Base-by-base conservation (phyloP, 352 stramenopile species). In the Salisapilia sapeloensis region DNA sequence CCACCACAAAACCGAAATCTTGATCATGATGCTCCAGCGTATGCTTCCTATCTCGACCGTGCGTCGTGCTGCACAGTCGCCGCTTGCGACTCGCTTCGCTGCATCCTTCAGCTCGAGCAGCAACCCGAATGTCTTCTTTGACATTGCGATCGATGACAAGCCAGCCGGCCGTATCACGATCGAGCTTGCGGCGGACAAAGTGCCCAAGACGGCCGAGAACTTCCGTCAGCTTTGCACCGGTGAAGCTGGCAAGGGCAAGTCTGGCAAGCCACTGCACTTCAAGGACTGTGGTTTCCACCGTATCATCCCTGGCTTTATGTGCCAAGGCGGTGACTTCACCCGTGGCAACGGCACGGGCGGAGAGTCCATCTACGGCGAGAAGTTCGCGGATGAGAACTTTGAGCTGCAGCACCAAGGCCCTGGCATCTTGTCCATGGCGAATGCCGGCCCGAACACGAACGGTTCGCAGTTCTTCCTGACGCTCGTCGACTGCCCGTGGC, bases 181-280 rank as follows among this genome's bases (percentile, higher is more conserved):
- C 35, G 63, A 92, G 55, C 53, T 98, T 28, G 96, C 90, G 60
- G 79, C 76, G 7, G 89, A 98, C 46, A 81, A 96, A 17, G 92
- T 93, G 34, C 95, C 95, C 13, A 98, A 97, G 56, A 99, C 96
- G 19, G 94, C 92, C 22, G 93, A 98, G 51, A 99, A 99, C 61
- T 99, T 99, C 57, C 62, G 85, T 23, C 62, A 78, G 41, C 60
- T 99, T 9, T 99, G 93, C 76, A 98, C 92, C 29, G 95, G 92
- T 40, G 95, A 98, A 53, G 93, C 92, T n/a, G 90, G 89, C 38
- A 49, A 76, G 16, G 82, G 89, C 35, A 60, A 71, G 35, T 60
- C 60, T 10, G 74, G 72, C 48, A 80, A 81, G 52, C 48, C 75
- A 26, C 48, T 92, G 32, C 63, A 83, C 56, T 93, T 89, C 65